Percentiles rank a stretch among this genome's conserved stretches.
phyloP scores from a whole-genome alignment of 257 asterid genomes.

The Pogostemon cablin region DNA sequence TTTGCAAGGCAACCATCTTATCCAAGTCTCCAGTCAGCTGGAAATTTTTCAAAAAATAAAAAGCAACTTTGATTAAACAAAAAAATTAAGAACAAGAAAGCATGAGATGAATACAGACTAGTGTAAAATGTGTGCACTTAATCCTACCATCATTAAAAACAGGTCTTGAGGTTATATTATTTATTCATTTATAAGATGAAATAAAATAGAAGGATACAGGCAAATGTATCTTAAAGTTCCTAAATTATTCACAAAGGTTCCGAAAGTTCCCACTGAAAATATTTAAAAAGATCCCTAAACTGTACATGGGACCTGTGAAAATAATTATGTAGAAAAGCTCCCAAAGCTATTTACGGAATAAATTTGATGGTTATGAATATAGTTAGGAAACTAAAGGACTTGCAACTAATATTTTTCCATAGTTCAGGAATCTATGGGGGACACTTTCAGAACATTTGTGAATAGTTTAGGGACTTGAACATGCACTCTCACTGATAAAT shows the following conservation, averaged over 20 bases:
- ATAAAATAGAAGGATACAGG: background rate
- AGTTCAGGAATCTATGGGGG: no score
- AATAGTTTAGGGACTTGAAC: no score
- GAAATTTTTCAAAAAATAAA: constrained; percentile 19
- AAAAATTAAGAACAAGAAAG: background rate
- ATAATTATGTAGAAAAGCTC: background rate
- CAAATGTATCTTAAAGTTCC: background rate
- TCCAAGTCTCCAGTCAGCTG: constrained; percentile 94
- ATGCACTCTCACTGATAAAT: background rate
- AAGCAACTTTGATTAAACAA: constrained; percentile 14
- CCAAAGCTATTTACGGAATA: background rate
- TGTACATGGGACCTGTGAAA: background rate
- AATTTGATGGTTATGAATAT: background rate
- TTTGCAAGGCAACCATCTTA: constrained; percentile 95
- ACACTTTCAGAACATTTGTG: no score
- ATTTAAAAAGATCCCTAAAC: background rate
- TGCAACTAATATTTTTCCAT: background rate
- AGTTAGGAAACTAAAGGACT: background rate
- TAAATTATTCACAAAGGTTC: background rate
- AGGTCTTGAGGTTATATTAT: background rate
- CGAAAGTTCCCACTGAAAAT: background rate
- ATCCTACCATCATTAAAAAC: constrained; percentile 6
- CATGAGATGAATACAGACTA: background rate
- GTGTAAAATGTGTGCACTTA: background rate
- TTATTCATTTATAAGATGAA: background rate